Percentiles rank a stretch among this genome's conserved stretches.
Conservation (phyloP, 495 filamentous ascomycete genomes). For the Glutinoglossum americanum region DNA sequence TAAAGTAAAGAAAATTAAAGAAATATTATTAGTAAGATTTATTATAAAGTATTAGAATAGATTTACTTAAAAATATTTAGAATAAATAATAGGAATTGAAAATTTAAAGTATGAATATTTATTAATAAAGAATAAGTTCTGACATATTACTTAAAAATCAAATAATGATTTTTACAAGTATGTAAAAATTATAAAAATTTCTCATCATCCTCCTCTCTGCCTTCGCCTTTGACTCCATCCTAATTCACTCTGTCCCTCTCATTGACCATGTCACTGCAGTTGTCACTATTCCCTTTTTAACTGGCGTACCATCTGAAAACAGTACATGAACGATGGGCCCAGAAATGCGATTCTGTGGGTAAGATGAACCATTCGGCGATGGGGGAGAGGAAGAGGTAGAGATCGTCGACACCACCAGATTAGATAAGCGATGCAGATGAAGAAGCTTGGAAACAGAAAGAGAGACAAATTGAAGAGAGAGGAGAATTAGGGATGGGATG, state of each 20-base stretch:
- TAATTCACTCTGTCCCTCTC: not conserved
- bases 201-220: not conserved
- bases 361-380: not conserved
- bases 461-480: not conserved
- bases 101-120: not conserved
- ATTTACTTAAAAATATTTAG: no score
- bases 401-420: not conserved
- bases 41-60: no score
- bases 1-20: no score
- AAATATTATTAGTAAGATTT: no score
- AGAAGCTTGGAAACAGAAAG: not conserved
- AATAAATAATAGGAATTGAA: not conserved
- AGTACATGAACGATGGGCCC: not conserved
- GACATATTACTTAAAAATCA: not conserved
- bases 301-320: not conserved
- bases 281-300: not conserved
- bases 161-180: no score
- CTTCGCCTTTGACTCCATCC: not conserved
- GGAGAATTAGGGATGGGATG: no score
- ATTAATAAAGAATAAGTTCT: not conserved
- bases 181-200: no score
- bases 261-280: not conserved
- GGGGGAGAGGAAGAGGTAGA: not conserved
- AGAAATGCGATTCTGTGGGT: not conserved
- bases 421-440: not conserved